Evolutionary conservation across 257 asterid genomes (phyloP).

Genomic region (Petunia secreta): DNA sequence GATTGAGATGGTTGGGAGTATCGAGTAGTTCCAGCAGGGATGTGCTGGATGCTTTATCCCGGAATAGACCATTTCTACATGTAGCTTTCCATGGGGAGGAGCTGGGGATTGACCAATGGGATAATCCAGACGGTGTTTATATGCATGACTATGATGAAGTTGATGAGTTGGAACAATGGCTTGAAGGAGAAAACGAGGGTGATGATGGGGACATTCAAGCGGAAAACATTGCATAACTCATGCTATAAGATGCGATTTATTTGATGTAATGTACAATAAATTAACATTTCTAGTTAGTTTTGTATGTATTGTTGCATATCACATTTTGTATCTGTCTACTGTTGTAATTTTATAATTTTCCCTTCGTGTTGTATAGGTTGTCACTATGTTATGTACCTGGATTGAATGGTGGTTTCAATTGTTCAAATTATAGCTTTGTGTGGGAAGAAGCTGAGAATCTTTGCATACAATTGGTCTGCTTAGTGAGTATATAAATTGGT

Average conservation of each 20-base stretch:
- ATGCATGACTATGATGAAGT: constrained; percentile 68
- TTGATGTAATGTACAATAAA: neutral
- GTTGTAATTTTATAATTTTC: neutral
- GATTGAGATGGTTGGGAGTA: constrained; percentile 90
- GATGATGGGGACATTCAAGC: constrained; percentile 71
- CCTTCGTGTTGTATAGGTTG: neutral
- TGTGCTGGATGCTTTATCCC: constrained; percentile 52
- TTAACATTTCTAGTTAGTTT: neutral
- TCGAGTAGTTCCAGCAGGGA: constrained; percentile 64
- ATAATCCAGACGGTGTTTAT: constrained; percentile 53
- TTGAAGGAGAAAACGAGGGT: constrained; percentile 58
- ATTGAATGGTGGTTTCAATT: neutral
- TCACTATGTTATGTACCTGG: neutral
- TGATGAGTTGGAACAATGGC: constrained; percentile 86
- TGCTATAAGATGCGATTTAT: constrained; percentile 33
- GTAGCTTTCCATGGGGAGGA: constrained; percentile 79
- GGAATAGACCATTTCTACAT: constrained; percentile 69
- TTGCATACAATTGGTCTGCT: neutral
- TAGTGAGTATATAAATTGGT: neutral
- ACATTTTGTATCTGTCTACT: neutral
- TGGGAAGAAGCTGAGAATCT: neutral
- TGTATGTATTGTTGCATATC: neutral
- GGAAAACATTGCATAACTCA: constrained; percentile 39
- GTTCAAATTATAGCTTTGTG: constrained; percentile 10
- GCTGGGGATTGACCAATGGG: constrained; percentile 70